Evolutionary conservation across 306 rosid species (phyloP).

Genomic region (Alnus glutinosa): DNA sequence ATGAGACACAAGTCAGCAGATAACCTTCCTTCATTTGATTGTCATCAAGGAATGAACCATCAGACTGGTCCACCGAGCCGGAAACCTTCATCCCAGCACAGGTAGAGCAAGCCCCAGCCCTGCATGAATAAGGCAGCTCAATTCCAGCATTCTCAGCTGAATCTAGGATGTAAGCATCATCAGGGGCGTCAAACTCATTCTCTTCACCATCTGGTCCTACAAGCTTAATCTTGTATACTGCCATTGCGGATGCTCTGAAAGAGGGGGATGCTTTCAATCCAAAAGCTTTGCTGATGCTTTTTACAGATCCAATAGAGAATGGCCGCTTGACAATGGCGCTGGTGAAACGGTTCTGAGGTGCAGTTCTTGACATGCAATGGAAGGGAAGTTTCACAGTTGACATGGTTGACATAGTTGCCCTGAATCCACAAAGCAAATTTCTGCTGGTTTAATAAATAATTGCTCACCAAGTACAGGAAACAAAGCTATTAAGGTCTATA

Average conservation of each 20-base stretch:
- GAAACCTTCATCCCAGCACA: slow-evolving; percentile 67
- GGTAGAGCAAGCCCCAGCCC: slow-evolving; percentile 87
- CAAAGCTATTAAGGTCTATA: neutral
- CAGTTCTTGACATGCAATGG: slow-evolving; percentile 35
- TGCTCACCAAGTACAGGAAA: neutral
- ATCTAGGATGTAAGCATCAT: slow-evolving; percentile 70
- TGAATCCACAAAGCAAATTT: slow-evolving; percentile 28
- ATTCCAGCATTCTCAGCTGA: slow-evolving; percentile 75
- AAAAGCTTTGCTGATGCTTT: slow-evolving; percentile 43
- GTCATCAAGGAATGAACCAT: slow-evolving; percentile 77
- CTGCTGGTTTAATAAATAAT: slow-evolving; percentile 12
- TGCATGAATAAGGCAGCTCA: slow-evolving; percentile 84
- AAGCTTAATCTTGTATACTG: slow-evolving; percentile 68
- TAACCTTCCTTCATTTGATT: slow-evolving; percentile 57
- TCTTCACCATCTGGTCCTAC: slow-evolving; percentile 62
- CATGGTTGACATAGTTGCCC: slow-evolving; percentile 59
- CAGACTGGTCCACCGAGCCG: slow-evolving; percentile 74
- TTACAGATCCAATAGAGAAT: slow-evolving; percentile 49
- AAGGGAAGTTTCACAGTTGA: slow-evolving; percentile 47
- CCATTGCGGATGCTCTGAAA: slow-evolving; percentile 59
- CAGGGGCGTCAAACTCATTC: slow-evolving; percentile 71
- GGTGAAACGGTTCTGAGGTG: slow-evolving; percentile 26
- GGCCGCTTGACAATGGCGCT: slow-evolving; percentile 46
- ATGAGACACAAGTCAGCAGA: slow-evolving; percentile 64
- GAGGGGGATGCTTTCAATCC: slow-evolving; percentile 62